phyloP scores from a whole-genome alignment of 352 stramenopile genomes.

The Globisporangium ultimum region DNA sequence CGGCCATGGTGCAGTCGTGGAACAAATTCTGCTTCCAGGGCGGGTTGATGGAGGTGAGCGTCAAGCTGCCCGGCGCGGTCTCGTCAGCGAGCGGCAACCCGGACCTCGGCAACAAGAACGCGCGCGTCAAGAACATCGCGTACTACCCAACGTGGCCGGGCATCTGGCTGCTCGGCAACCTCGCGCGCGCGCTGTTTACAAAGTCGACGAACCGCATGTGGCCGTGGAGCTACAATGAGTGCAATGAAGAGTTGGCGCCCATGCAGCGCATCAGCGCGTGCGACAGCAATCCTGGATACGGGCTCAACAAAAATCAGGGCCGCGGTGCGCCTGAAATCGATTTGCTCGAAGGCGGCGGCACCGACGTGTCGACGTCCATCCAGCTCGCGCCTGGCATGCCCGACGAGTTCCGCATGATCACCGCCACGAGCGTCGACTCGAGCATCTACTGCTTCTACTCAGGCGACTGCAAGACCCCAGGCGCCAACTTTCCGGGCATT shows the following conservation, averaged over 20 bases:
- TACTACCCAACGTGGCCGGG: conserved; percentile 91
- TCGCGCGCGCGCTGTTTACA: conserved; percentile 93
- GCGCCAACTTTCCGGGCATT: conserved; percentile 49
- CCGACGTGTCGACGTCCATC: conserved; percentile 81
- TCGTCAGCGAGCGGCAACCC: conserved; percentile 39
- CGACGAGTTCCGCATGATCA: conserved; percentile 44
- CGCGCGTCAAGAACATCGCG: conserved; percentile 26
- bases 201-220: conserved; percentile 91
- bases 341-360: conserved; percentile 84
- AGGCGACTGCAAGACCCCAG: conserved; percentile 29
- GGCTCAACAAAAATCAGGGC: conserved; percentile 81
- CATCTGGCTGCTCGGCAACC: conserved; percentile 95
- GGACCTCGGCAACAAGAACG: conserved; percentile 37
- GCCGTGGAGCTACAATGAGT: conserved; percentile 93
- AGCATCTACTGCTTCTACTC: conserved; percentile 41
- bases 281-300: conserved; percentile 86
- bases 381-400: conserved; percentile 81
- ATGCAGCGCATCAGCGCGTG: conserved; percentile 79
- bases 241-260: conserved; percentile 34
- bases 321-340: conserved; percentile 94
- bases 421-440: conserved; percentile 18
- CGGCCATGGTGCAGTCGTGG: conserved; percentile 89
- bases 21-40: conserved; percentile 94
- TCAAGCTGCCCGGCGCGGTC: conserved; percentile 82
- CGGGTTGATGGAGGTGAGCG: conserved; percentile 87